Conservation (phyloP, 306 rosid genomes). For the Rosa persica region DNA sequence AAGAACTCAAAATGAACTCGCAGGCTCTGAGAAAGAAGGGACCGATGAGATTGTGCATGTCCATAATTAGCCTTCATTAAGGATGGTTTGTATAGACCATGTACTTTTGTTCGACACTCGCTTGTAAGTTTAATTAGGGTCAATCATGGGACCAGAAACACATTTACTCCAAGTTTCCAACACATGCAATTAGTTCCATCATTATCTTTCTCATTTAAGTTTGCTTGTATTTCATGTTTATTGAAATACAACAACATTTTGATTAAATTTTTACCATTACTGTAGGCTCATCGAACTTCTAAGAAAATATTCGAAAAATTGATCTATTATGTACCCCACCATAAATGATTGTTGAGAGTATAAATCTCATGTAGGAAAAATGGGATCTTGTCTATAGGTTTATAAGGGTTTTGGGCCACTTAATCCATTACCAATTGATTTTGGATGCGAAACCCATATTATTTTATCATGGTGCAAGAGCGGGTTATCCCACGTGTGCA, state of each 20-base stretch:
- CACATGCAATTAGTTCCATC: conserved; percentile 17
- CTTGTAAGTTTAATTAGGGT: neutral
- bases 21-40: neutral
- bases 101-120: neutral
- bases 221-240: neutral
- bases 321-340: no score
- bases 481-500: no score
- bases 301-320: no score
- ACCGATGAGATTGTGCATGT: conserved; percentile 4
- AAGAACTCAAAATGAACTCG: neutral
- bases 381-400: no score
- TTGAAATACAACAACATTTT: neutral
- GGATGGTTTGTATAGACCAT: neutral
- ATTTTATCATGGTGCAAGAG: no score
- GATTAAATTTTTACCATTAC: neutral
- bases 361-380: no score
- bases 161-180: conserved; percentile 22
- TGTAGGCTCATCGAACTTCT: no score
- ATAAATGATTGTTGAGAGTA: no score
- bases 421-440: no score
- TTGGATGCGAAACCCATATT: no score
- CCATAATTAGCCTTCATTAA: conserved; percentile 22
- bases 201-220: neutral
- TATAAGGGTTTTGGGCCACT: no score
- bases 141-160: conserved; percentile 25